Percentiles rank a stretch among this genome's conserved stretches.
phyloP scores from a whole-genome alignment of 352 stramenopile species.

The Phytophthora agathidicida region DNA sequence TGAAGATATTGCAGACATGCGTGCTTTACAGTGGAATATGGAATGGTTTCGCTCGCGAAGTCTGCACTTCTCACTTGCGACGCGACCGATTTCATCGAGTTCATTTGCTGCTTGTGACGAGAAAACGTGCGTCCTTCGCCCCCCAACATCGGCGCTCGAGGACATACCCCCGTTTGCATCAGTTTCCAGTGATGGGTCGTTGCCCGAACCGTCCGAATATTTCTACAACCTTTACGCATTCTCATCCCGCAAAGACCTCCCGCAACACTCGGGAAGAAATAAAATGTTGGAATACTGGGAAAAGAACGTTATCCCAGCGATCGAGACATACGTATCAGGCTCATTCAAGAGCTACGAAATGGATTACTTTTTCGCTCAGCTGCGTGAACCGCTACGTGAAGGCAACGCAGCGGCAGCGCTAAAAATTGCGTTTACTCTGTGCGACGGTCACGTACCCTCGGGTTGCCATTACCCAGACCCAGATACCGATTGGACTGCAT shows the following conservation, averaged over 20 bases:
- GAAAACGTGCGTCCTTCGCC: conserved; percentile 33
- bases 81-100: conserved; percentile 48
- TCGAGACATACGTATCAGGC: conserved; percentile 79
- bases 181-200: conserved; percentile 6
- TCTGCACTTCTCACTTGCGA: conserved; percentile 50
- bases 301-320: conserved; percentile 85
- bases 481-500: conserved; percentile 74
- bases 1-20: conserved; percentile 40
- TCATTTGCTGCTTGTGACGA: conserved; percentile 40
- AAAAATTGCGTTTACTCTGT: conserved; percentile 84
- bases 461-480: conserved; percentile 83
- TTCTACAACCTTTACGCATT: conserved; percentile 81
- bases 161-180: conserved; percentile 2
- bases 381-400: conserved; percentile 77
- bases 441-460: conserved; percentile 78
- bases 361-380: conserved; percentile 87
- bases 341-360: conserved; percentile 90
- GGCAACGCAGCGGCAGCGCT: conserved; percentile 74
- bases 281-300: conserved; percentile 88
- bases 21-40: conserved; percentile 45
- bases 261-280: conserved; percentile 74
- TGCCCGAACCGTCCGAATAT: conserved; percentile 43
- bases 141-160: conserved; percentile 21
- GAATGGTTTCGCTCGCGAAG: conserved; percentile 51
- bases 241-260: conserved; percentile 61